Evolutionary conservation across 2,329 filamentous ascomycete genomes (phyloP), one percentile per base, ranked within the genome.

Genomic region (Ophioceras dolichostomum): DNA sequence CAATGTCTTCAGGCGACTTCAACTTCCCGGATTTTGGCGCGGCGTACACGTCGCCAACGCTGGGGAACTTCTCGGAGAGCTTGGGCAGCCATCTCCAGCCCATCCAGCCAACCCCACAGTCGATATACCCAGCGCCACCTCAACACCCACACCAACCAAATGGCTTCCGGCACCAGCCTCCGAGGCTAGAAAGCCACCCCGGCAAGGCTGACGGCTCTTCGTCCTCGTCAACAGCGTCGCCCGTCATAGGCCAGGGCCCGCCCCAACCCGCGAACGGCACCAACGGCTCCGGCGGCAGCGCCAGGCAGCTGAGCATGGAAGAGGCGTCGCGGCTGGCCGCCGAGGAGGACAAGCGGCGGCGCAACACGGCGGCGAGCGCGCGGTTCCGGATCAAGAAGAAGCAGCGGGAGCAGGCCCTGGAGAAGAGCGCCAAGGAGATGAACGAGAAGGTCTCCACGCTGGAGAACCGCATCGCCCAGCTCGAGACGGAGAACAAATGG

Each of bases 331-430:
- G 83, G 28, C 47, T 77, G 5, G 81, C 81, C 10, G 85, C 85
- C 17, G 86, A 94, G 58, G 86, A 94, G 60, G 86, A 94, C 57
- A 93, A 93, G 64, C 80, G 86, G 35, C 77, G 85, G 41, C 78
- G 86, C 45, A 94, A 94, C 62, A 93, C 87, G 2, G 86, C 86
- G 22, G 86, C 86, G 39, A 87, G 80, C 46, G 86, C 86, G 14
- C 81, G 86, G 35, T 94, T 94, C 70, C 81, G 86, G 41, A 77
- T 91, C 55, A 94, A 94, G 76, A 94, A 94, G 79, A 94, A 94
- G 75, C 84, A 91, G 62, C 80, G 86, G 36, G 86, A 94, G 65
- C 83, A 88, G 58, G 81, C 83, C 8, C 75, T 93, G 37, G 84
- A 89, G 59, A 77, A 76, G 51, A 80, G 76, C 4, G 79, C 85